Evolutionary conservation across 768 basidiomycete genomes (phyloP).

Genomic region (Ephemerocybe angulata): DNA sequence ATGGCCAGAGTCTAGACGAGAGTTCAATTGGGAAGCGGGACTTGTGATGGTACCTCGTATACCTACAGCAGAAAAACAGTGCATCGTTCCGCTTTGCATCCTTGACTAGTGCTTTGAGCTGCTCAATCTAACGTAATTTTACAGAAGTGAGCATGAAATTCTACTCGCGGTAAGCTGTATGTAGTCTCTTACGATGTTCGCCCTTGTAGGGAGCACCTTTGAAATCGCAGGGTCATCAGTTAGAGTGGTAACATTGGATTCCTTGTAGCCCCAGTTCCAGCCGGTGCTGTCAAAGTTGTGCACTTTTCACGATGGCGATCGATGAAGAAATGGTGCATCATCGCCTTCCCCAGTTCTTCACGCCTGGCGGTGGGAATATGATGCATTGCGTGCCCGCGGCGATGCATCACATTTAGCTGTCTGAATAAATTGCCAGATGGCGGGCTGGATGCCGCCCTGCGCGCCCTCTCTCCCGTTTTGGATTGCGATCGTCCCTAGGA

Average conservation of each 20-base stretch:
- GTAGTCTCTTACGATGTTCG: neutral
- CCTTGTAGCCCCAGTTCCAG: neutral
- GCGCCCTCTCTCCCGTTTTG: no score
- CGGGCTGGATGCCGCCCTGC: no score
- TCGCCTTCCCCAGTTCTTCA: no score
- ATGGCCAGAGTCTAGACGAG: neutral
- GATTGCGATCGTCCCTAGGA: no score
- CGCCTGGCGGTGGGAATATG: no score
- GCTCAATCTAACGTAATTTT: neutral
- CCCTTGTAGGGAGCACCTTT: neutral
- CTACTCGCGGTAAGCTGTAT: neutral
- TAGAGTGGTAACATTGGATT: neutral
- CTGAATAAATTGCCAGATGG: no score
- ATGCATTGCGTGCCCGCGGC: no score
- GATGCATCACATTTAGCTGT: no score
- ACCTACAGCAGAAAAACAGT: constrained; percentile 1
- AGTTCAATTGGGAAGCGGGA: neutral
- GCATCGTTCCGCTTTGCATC: constrained; percentile 1
- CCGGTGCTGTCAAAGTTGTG: no score
- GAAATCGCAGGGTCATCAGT: constrained; percentile 1
- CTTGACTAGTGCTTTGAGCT: neutral
- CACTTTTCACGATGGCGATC: no score
- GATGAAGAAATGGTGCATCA: no score
- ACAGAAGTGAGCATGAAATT: neutral
- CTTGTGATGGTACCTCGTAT: neutral